Evolutionary conservation across 108 stramenopile species (phyloP), one percentile per base, ranked within the genome.

Genomic region (Conticribra weissflogii): DNA sequence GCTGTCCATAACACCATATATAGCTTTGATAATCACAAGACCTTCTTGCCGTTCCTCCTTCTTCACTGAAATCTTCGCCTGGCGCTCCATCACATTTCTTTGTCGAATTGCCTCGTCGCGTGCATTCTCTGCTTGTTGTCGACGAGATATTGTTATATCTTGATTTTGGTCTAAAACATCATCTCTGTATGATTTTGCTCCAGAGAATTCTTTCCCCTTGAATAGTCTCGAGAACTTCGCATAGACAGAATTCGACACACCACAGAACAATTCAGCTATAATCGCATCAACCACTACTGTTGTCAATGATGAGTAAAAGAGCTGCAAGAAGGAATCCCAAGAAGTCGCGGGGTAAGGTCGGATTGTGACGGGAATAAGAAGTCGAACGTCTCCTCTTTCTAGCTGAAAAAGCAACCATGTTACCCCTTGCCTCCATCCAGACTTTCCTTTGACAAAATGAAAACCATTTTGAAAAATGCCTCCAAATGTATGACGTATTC

Each of bases 11-110:
- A 76, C 70, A 3, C 69, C 74, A 63, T 79, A 83, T 2, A 68
- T 32, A 29, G 83, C 83, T 12, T 72, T 71, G 31, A 68, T 18
- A 28, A 83, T 77, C 2, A 80, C 74, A 4, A 83, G 66, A 9
- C 83, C 83, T 9, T 64, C 54, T 31, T 48, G 53, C 16, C 77
- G 46, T 30, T 63, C 54, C 54, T 83, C 83, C 27, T 57, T 60
- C 54, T 73, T 54, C 17, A 59, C 41, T 33, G 46, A 55, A 1
- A 21, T 27, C 16, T 29, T 54, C 27, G 78, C 78, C 56, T 74
- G 78, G 36, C 64, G 64, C 21, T 23, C 16, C 78, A 79, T 79
- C 15, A 68, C 33, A 61, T 67, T 19, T 7, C 59, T 17, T 41
- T 79, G 78, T 1, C 67, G 51, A 15, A 62, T n/a, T 41, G 78